Evolutionary conservation across 768 basidiomycete species (phyloP).

Genomic region (Clavulina sp.): DNA sequence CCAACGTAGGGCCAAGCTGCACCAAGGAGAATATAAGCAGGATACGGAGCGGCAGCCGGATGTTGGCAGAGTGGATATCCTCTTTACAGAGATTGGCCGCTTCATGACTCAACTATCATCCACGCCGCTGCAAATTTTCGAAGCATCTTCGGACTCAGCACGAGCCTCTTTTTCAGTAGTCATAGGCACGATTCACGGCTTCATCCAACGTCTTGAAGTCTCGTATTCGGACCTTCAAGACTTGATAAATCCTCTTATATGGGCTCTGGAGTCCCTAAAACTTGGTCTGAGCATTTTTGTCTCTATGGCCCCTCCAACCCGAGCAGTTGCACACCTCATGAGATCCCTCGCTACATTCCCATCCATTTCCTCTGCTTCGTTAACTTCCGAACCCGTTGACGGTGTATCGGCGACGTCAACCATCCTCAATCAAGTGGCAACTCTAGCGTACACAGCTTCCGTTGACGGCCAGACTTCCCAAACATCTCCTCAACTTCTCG

Average conservation of each 20-base stretch:
- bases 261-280: constrained; percentile 46
- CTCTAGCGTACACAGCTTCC: background rate
- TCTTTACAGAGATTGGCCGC: constrained; percentile 37
- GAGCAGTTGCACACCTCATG: background rate
- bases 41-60: constrained; percentile 13
- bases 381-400: no score
- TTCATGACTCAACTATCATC: constrained; percentile 46
- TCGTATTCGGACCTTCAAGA: constrained; percentile 59
- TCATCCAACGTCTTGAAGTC: constrained; percentile 49
- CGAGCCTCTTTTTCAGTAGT: constrained; percentile 63
- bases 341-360: background rate
- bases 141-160: background rate
- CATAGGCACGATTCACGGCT: constrained; percentile 59
- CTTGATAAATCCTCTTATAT: constrained; percentile 44
- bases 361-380: background rate
- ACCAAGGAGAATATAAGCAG: background rate
- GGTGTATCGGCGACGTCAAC: no score
- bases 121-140: constrained; percentile 11
- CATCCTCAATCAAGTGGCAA: background rate
- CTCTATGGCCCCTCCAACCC: background rate
- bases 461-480: background rate
- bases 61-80: constrained; percentile 17
- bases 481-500: constrained; percentile 24
- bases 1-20: constrained; percentile 23
- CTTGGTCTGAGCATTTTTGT: constrained; percentile 50